Base-by-base conservation (phyloP, 371 early-diverging fungal genomes). In the Catenaria anguillulae region DNA sequence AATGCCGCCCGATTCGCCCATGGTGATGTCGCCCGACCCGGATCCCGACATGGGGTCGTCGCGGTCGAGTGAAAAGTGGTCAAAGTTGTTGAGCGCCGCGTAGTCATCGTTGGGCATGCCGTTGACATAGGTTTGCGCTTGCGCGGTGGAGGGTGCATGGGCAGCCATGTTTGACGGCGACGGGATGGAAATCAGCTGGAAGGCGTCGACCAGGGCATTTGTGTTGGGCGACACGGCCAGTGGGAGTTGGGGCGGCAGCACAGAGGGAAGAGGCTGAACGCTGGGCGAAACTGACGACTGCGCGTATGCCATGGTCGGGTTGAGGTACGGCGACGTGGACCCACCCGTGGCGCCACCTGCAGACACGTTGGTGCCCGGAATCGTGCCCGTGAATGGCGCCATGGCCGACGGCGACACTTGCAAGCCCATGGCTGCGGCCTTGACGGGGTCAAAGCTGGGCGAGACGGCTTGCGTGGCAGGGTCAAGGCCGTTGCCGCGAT, bases 11-110 rank as follows among this genome's bases (percentile, higher is more conserved):
- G 19, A 12, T 17, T 13, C 26, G 29, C 8, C 26, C 29, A 13
- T 29, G 21, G 52, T 13, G 2, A 17, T 12, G 13, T 10, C 8
- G 52, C 12, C 52, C 29, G 13, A 13, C 13, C 8, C 52, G 33
- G 26, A 13, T 0, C 29, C 52, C 15, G 52, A 10, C 31, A 12
- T 15, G 15, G 29, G 29, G 26, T 26, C 52, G 29, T 15, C 29
- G 29, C 52, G 52, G 52, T 50, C 52, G 52, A 50, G 52, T 31
- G 52, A 50, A 23, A 50, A 50, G 2, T 15, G 23, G 52, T 50
- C 29, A 31, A 29, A 23, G 45, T 43, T 21, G 45, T 43, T 2
- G 19, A 43, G 8, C 45, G 19, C 45, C 19, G 4, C 10, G 21
- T 21, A 8, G 2, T 21, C 45, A 17, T 21, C 10, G 2, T 2